A percentile compares a stretch with the other conserved stretches of the same genome.
phyloP scores from a whole-genome alignment of 192 early-diverging fungal genomes.

The Phlyctochytrium arcticum region DNA sequence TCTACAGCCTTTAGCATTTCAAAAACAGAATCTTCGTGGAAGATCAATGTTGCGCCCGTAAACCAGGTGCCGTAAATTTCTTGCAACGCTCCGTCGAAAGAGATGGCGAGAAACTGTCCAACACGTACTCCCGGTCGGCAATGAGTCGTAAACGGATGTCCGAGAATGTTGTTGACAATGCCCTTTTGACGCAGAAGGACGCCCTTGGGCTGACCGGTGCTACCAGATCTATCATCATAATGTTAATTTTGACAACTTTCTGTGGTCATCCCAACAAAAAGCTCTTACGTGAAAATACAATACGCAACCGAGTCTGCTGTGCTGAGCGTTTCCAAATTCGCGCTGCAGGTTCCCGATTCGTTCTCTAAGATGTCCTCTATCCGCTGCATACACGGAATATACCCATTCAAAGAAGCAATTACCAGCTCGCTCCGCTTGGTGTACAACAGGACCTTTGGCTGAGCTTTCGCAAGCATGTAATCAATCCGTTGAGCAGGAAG shows the following conservation, averaged over 20 bases:
- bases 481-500: constrained; percentile 29
- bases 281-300: neutral
- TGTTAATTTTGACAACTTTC: too few relatives aligned
- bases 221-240: constrained; percentile 40
- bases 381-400: too few relatives aligned
- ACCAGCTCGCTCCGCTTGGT: too few relatives aligned
- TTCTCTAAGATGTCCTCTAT: too few relatives aligned
- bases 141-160: neutral
- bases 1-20: constrained; percentile 11
- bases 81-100: constrained; percentile 19
- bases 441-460: neutral
- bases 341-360: too few relatives aligned
- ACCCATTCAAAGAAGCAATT: too few relatives aligned
- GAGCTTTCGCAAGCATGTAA: constrained; percentile 16
- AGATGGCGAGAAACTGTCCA: constrained; percentile 22
- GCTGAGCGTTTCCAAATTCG: neutral
- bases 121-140: neutral
- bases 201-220: constrained; percentile 42
- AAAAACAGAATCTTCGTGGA: constrained; percentile 22
- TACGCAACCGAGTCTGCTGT: neutral
- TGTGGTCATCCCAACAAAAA: too few relatives aligned
- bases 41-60: constrained; percentile 3
- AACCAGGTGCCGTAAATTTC: constrained; percentile 23
- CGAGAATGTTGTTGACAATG: constrained; percentile 9
- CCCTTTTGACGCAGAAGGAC: constrained; percentile 27